Base-by-base conservation (phyloP, 768 basidiomycete genomes). In the Pisolithus microcarpus region DNA sequence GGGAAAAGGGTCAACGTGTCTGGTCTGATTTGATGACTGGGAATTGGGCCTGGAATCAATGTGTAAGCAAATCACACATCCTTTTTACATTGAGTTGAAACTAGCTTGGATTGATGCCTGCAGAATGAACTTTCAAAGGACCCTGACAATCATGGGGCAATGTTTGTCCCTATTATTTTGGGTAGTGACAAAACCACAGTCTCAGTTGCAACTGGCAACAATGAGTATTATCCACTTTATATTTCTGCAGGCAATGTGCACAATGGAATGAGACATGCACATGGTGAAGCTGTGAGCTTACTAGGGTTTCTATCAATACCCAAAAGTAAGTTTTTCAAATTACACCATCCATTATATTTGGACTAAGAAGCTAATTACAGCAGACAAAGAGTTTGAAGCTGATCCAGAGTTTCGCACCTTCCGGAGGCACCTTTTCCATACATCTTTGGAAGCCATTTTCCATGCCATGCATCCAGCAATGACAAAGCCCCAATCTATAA, bases 351-450 rank as follows among this genome's bases (percentile, higher is more conserved):
- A 30, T 30, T 30, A 30, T 30, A 30, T 30, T 30, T 30, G 30
- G 30, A 30, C 30, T 30, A 30, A 30, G 30, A 30, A 30, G 30
- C 30, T 30, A 30, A 30, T 30, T 30, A 30, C 30, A 30, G 30
- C 30, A 30, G 43, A 38, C 37, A 7, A 48, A 16, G 50, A 58
- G 38, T 50, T 56, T 30, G 47, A 53, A 18, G 47, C 53, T 7
- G 52, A 58, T 49, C 4, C 34, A 9, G 43, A 48, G 10, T 68
- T 65, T 46, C 58, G 58, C 4, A 60, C n/a, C 69, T 72, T 51
- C 58, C 55, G 3, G 52, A 58, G 2, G 57, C 65, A 26, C 30
- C 52, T 70, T 0, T 67, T 67, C 40, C 69, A 72, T 49, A 31
- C 58, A 1, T 69, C 66, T 0, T 45, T 72, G 1, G 39, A 56